Base-by-base conservation (phyloP, 2,329 filamentous ascomycete species). In the Alternaria arbusti region DNA sequence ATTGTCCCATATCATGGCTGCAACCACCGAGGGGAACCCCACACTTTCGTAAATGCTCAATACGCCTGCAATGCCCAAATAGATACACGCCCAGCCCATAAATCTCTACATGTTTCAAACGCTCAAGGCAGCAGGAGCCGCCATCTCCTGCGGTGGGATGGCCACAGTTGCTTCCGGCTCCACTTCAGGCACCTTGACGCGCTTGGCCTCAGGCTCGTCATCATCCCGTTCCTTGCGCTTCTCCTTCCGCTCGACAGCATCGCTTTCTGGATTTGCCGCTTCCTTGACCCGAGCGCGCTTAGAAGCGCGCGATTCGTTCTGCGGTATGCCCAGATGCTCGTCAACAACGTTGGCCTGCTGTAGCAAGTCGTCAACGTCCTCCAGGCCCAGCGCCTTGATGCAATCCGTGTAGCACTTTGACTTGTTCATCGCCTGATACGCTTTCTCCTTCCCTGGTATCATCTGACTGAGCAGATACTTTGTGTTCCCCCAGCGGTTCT, bases 401-500 rank as follows among this genome's bases (percentile, higher is more conserved):
- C 90, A 79, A 56, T 91, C 89, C 9, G 81, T 82, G 74, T 97
- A 97, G 70, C 87, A 91, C 81, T 90, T 94, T 64, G 87, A 86
- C 50, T 83, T 80, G 65, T 87, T 88, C 70, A 96, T 85, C 4
- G 84, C 79, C 62, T 86, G 84, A 76, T 91, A 91, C 1, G 83
- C 84, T 43, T 86, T 83, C 51, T 88, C 84, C 78, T 94, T 96
- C 15, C 94, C 93, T 0, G 94, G 93, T 23, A 98, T 88, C 80
- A 97, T 87, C 78, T 97, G 93, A 45, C 88, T 88, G 26, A 99
- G 87, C 30, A 96, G 84, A 78, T 91, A 99, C 79, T 99, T 99
- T 6, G 94, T 97, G 82, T 99, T 99, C 47, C 91, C 91, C 79
- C 90, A 96, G 66, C 90, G 89, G 79, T 99, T 98, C 76, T 95